Evolutionary conservation across 2,329 filamentous ascomycete genomes (phyloP).

Genomic region (Cladorrhinum sp.): DNA sequence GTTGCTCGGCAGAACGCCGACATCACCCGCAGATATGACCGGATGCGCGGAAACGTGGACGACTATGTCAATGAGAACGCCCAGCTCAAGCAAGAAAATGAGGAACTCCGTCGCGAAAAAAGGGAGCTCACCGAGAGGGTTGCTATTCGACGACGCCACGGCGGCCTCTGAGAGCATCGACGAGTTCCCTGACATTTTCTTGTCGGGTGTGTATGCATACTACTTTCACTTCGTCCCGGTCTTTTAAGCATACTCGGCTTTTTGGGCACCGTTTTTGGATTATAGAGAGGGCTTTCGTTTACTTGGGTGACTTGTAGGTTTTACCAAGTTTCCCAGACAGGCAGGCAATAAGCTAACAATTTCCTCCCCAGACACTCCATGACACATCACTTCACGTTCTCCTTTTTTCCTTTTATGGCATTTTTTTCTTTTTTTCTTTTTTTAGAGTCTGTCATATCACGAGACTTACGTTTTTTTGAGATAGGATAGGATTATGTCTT

Average conservation of each 20-base stretch:
- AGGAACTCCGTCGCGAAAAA: conserved; percentile 29
- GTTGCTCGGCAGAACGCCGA: conserved; percentile 29
- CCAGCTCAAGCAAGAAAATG: conserved; percentile 30
- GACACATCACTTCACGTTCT: neutral
- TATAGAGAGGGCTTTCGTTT: neutral
- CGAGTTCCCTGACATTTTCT: neutral
- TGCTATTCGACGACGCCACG: conserved; percentile 13
- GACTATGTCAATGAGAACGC: conserved; percentile 29
- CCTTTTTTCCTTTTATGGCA: no score
- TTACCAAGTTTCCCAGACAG: no score
- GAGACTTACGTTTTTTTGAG: conserved; percentile 1
- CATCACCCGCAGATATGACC: conserved; percentile 23
- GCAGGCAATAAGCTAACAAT: no score
- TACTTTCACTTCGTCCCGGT: neutral
- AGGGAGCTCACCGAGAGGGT: neutral
- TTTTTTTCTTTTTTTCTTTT: neutral
- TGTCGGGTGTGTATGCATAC: neutral
- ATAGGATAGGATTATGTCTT: neutral
- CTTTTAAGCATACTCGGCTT: neutral
- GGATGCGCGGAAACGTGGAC: conserved; percentile 26
- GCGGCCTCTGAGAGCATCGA: neutral
- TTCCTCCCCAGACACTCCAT: neutral
- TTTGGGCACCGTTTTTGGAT: neutral
- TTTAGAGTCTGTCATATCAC: neutral
- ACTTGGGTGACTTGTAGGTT: no score